Conservation (phyloP, 139 green algal genomes). For the Chlamydomonas eustigma region DNA sequence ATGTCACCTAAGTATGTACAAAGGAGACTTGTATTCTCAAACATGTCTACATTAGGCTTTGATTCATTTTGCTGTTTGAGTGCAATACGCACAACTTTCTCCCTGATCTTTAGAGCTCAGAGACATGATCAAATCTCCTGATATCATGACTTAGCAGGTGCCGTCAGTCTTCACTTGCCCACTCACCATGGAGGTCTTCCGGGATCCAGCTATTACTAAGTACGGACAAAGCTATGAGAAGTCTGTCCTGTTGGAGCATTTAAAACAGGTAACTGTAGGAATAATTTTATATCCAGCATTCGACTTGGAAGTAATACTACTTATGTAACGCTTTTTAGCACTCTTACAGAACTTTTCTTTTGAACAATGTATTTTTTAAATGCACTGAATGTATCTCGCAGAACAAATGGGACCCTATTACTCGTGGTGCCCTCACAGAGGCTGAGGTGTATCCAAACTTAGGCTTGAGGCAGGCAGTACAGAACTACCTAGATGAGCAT, state of each 20-base stretch:
- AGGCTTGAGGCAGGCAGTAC: constrained; percentile 53
- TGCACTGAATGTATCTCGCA: background rate
- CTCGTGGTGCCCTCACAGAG: constrained; percentile 31
- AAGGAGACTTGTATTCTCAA: too few relatives aligned
- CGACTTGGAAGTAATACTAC: background rate
- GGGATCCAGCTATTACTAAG: constrained; percentile 19
- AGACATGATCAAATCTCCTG: too few relatives aligned
- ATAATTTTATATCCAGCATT: background rate
- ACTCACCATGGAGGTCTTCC: constrained; percentile 52
- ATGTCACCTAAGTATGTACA: too few relatives aligned
- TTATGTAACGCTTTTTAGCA: background rate
- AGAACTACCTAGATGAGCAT: constrained; percentile 72
- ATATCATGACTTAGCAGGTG: constrained; percentile 18
- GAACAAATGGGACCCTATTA: constrained; percentile 54
- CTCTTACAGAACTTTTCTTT: background rate
- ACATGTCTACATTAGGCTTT: too few relatives aligned
- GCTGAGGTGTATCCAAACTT: constrained; percentile 55
- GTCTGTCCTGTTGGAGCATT: constrained; percentile 60
- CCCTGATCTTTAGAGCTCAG: too few relatives aligned
- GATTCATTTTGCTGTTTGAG: too few relatives aligned
- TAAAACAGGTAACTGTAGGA: constrained; percentile 45
- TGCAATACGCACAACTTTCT: too few relatives aligned
- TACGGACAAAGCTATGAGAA: constrained; percentile 66
- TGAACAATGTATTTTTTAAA: background rate
- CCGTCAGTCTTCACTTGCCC: constrained; percentile 47